These are phyloP conservation scores for Fragaria nilgerrensis DNA, from an alignment of 306 rosid species.

Conservation along the genomic window DNA sequence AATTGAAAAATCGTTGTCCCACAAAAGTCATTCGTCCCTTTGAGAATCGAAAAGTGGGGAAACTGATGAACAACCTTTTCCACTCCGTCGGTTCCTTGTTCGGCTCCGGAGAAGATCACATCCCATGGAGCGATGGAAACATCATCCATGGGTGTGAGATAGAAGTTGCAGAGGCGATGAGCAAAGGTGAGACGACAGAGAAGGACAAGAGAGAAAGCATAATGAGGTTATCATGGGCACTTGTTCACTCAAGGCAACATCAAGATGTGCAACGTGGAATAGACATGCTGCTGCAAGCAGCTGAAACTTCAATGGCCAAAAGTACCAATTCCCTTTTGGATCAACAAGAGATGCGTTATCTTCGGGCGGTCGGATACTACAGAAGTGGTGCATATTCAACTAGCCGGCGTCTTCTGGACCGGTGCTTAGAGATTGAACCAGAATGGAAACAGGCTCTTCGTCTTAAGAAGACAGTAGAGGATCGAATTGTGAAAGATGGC, in stretches of 20 bases:
- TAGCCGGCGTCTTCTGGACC: slow-evolving; percentile 67
- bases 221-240: slow-evolving; percentile 94
- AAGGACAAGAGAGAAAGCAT: slow-evolving; percentile 68
- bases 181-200: slow-evolving; percentile 39
- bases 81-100: slow-evolving; percentile 58
- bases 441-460: neutral
- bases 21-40: neutral
- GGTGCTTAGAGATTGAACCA: slow-evolving; percentile 56
- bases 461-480: neutral
- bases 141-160: slow-evolving; percentile 72
- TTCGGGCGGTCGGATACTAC: slow-evolving; percentile 74
- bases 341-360: slow-evolving; percentile 83
- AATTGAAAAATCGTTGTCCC: neutral
- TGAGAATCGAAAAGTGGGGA: slow-evolving; percentile 39
- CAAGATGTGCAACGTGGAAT: slow-evolving; percentile 82
- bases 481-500: neutral
- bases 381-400: slow-evolving; percentile 65
- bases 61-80: slow-evolving; percentile 51
- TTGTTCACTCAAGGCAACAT: slow-evolving; percentile 79
- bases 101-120: slow-evolving; percentile 55
- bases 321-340: slow-evolving; percentile 41
- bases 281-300: slow-evolving; percentile 66
- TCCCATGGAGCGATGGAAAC: slow-evolving; percentile 85
- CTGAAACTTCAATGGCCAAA: slow-evolving; percentile 45
- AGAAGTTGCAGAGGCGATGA: slow-evolving; percentile 61